These are phyloP conservation scores for Macadamia tetraphylla DNA, from an alignment of 164 flowering plant species.

Conservation along the genomic window DNA sequence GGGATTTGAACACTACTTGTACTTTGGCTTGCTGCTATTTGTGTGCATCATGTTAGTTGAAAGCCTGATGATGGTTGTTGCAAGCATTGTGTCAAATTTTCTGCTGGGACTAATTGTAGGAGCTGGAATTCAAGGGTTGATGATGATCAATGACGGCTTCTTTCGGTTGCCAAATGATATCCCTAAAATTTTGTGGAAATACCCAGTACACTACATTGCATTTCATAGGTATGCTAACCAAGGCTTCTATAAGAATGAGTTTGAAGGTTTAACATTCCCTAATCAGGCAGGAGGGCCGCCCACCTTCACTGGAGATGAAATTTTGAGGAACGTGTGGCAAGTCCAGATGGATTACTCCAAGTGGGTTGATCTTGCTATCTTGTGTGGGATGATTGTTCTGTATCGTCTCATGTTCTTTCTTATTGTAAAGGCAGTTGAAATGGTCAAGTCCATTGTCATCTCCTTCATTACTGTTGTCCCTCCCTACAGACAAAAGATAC, in stretches of 20 bases:
- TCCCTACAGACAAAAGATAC: conserved; percentile 1
- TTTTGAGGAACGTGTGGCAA: conserved; percentile 38
- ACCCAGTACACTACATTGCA: conserved; percentile 46
- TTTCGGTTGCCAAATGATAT: conserved; percentile 46
- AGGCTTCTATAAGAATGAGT: conserved; percentile 50
- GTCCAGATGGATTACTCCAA: conserved; percentile 42
- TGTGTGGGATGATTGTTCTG: conserved; percentile 43
- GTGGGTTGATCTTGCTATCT: conserved; percentile 44
- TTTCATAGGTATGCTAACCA: conserved; percentile 44
- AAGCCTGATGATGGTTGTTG: conserved; percentile 62
- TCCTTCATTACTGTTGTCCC: conserved; percentile 8
- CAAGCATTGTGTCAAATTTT: conserved; percentile 53
- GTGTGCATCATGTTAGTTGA: conserved; percentile 42
- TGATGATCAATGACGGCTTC: conserved; percentile 50
- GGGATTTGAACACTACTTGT: conserved; percentile 27
- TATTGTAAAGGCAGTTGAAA: conserved; percentile 36
- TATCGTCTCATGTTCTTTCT: conserved; percentile 40
- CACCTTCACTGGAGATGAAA: conserved; percentile 23
- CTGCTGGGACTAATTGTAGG: conserved; percentile 58
- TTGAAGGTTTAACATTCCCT: conserved; percentile 29
- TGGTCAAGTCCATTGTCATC: conserved; percentile 15
- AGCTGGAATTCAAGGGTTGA: conserved; percentile 54
- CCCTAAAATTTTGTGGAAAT: conserved; percentile 51
- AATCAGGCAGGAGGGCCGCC: conserved; percentile 12
- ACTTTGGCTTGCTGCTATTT: conserved; percentile 31